Base-by-base conservation (phyloP, 2,329 filamentous ascomycete genomes). In the Ceratocystis papillata region DNA sequence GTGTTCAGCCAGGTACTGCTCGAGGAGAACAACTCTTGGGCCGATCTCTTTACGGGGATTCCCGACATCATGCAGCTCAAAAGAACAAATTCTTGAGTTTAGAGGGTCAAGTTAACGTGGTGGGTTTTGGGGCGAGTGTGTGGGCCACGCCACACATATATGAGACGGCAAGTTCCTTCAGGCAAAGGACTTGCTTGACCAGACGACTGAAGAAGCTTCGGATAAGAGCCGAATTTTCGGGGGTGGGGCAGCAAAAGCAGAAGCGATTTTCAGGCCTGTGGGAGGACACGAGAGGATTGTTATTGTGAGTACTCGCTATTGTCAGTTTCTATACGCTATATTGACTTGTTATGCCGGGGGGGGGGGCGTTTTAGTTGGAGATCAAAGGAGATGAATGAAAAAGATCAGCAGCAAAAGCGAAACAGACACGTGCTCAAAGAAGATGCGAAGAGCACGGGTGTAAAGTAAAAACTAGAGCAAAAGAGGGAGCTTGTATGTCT, bases 21-120 rank as follows among this genome's bases (percentile, higher is more conserved):
- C 10, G 53, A 57, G 3, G 53, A 57, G 53, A 30, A 12, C 22
- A 22, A 57, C 53, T 65, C 64, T 55, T 37, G 30, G 22, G 64
- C 64, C n/a, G 37, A 41, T 33, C 64, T 55, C 46, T 65, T 65
- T 37, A 37, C n/a, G 22, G 64, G 64, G 30, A 65, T 28, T 48
- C 64, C 44, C 33, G 64, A 65, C 64, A 65, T 65, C 17, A 28
- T 33, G 53, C 17, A 57, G 8, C 7, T 30, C 7, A 17, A 17
- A 57, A 28, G 30, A 17, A 28, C 22, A 57, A 30, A 10, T 2
- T 57, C 1, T 3, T 17, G 20, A 57, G 46, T 8, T 20, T 7
- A 30, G 17, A 15, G 30, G 17, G 50, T 30, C 28, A 37, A 37
- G 33, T 37, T 37, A 3, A 37, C 33, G 33, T 37, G 8, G 22